Evolutionary conservation across 2,329 filamentous ascomycete genomes (phyloP).

Genomic region (Magnaporthales sp.): DNA sequence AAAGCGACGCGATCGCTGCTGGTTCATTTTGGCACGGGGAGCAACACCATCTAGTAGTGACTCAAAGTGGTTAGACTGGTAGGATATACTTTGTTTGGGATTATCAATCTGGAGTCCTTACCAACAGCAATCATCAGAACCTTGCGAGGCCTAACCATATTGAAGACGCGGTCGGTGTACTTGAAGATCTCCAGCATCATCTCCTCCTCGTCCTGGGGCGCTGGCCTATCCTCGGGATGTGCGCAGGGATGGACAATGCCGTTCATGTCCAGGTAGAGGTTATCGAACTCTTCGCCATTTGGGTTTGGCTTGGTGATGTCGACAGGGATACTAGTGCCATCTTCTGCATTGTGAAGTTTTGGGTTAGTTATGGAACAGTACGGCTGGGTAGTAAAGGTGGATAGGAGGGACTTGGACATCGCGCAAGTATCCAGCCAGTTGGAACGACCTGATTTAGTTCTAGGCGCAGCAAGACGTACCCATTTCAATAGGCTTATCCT

Average conservation of each 20-base stretch:
- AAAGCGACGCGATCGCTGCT: slow-evolving; percentile 93
- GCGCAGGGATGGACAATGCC: slow-evolving; percentile 98
- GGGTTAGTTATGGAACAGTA: not conserved
- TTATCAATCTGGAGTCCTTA: slow-evolving; percentile 30
- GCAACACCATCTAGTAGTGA: slow-evolving; percentile 72
- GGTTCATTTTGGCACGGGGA: slow-evolving; percentile 98
- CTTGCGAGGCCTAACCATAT: slow-evolving; percentile 96
- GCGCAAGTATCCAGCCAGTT: not conserved
- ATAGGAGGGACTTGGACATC: not conserved
- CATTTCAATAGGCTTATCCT: slow-evolving; percentile 73
- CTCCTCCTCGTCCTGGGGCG: slow-evolving; percentile 90
- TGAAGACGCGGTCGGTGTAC: slow-evolving; percentile 97
- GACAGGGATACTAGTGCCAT: slow-evolving; percentile 76
- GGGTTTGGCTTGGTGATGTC: slow-evolving; percentile 82
- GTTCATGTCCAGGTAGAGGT: slow-evolving; percentile 98
- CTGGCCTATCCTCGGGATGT: slow-evolving; percentile 86
- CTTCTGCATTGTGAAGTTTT: slow-evolving; percentile 29
- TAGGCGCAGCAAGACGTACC: not conserved
- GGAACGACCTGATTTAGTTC: too few species aligned
- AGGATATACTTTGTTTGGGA: slow-evolving; percentile 6
- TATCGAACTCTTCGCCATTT: slow-evolving; percentile 96
- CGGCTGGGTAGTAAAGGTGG: not conserved
- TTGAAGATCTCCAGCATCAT: slow-evolving; percentile 99
- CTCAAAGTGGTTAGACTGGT: not conserved
- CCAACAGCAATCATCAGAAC: slow-evolving; percentile 95